Conservation (phyloP, 257 asterid genomes). For the Primulina tabacum region DNA sequence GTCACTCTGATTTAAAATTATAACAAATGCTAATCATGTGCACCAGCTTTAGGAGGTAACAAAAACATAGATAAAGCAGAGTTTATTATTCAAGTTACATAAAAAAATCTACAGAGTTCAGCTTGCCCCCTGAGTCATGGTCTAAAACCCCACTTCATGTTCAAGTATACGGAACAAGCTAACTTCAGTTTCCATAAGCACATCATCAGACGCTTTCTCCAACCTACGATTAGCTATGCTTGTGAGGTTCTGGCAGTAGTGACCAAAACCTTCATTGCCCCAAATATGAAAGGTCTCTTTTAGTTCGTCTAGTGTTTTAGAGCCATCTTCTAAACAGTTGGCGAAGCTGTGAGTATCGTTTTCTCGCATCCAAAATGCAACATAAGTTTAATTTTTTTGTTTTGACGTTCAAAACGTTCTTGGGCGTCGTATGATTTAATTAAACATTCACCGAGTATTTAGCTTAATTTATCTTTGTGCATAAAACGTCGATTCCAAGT, state of each 20-base stretch:
- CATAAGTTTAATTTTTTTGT: too few relatives aligned
- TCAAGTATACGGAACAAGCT: slow-evolving; percentile 51
- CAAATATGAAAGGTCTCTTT: slow-evolving; percentile 68
- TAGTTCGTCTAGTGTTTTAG: slow-evolving; percentile 58
- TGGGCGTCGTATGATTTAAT: too few relatives aligned
- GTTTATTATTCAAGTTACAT: not conserved
- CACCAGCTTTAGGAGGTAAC: not conserved
- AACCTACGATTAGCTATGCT: slow-evolving; percentile 47
- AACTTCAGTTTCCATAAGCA: slow-evolving; percentile 52
- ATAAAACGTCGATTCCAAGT: too few relatives aligned
- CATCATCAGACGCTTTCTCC: slow-evolving; percentile 49
- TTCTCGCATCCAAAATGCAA: too few relatives aligned
- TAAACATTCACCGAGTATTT: too few relatives aligned
- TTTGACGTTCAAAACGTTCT: too few relatives aligned
- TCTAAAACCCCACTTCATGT: slow-evolving; percentile 73
- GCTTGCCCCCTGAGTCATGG: slow-evolving; percentile 49
- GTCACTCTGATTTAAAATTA: too few relatives aligned
- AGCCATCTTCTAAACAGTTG: slow-evolving; percentile 58
- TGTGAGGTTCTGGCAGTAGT: slow-evolving; percentile 51
- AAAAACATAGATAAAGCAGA: not conserved
- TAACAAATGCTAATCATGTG: not conserved
- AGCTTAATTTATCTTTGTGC: too few relatives aligned
- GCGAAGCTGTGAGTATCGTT: slow-evolving; percentile 30
- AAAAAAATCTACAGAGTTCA: not conserved
- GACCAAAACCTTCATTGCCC: slow-evolving; percentile 62